Evolutionary conservation across 768 basidiomycete genomes (phyloP).

Genomic region (Serendipita vermifera): DNA sequence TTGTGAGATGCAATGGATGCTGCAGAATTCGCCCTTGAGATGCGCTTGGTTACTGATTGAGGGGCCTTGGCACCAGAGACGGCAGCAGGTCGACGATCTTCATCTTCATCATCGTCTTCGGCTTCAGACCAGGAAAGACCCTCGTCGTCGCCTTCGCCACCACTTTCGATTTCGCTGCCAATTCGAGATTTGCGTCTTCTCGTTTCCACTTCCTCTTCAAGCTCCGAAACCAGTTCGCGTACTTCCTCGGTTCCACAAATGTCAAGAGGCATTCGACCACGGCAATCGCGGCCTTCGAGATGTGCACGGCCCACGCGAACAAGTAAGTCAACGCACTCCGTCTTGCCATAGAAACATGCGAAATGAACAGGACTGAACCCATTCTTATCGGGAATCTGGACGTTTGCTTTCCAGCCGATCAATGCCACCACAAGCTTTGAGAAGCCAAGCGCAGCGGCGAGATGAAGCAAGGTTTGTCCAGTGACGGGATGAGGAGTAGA

Average conservation of each 20-base stretch:
- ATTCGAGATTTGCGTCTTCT: neutral
- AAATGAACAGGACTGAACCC: constrained; percentile 87
- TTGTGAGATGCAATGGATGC: neutral
- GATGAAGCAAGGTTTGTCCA: constrained; percentile 81
- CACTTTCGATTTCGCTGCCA: constrained; percentile 1
- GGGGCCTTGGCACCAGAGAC: neutral
- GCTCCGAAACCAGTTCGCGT: neutral
- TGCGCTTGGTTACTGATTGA: neutral
- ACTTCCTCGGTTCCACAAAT: constrained; percentile 3
- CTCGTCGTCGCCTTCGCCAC: constrained; percentile 7
- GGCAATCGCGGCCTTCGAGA: neutral
- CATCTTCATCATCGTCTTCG: neutral
- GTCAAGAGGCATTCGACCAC: neutral
- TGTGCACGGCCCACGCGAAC: constrained; percentile 4
- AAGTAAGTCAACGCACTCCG: neutral
- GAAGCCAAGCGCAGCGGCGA: constrained; percentile 71
- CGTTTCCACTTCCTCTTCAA: constrained; percentile 8
- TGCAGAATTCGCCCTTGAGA: neutral
- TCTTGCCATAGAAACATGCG: constrained; percentile 27
- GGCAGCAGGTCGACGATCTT: neutral
- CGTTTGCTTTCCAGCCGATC: constrained; percentile 53
- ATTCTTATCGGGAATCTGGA: constrained; percentile 77
- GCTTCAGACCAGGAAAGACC: neutral
- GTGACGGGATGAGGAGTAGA: constrained; percentile 49
- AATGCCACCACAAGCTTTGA: constrained; percentile 57